Evolutionary conservation across 2,329 filamentous ascomycete genomes (phyloP), one percentile per base, ranked within the genome.

Genomic region (Clonostachys sp.): DNA sequence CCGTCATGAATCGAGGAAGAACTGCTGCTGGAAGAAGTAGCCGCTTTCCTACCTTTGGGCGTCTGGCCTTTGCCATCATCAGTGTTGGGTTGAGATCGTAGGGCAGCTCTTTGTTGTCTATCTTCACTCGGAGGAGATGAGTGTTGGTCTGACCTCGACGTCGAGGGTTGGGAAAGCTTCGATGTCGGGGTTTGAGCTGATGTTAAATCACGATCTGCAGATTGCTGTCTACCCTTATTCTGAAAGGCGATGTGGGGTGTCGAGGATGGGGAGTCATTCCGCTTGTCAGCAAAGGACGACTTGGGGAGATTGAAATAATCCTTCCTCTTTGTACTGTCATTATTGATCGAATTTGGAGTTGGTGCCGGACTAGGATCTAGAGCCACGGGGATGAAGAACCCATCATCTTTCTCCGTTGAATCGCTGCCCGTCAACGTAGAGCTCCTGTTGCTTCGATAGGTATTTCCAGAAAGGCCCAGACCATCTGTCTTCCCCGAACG

Each of bases 221-320:
- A 84, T 16, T 58, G 34, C 42, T 66, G 61, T 3, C 87, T 80
- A 3, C 82, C 81, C 65, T 91, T 94, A 58, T 95, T 89, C 63
- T 95, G 90, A 62, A 91, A 95, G 18, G 90, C 87, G 57, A 95
- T 95, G 59, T 96, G 91, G n/a, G 91, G 89, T 14, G 89, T 91
- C 3, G 83, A 79, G 50, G 71, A 63, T 47, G 73, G 70, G 2
- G 76, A 77, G 41, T 78, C 77, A 14, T 58, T 60, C 43, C 72
- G 74, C 55, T 67, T 75, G 45, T 80, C 73, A 4, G 65, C 53
- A 14, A 67, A 54, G 3, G 64, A 55, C n/a, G 66, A 60, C 60
- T 73, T 77, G 34, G 68, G 51, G 6, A 67, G 57, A 45, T 64
- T 70, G 58, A 85, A 86, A 54, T 86, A 86, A 53, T 87, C 84